Percentiles rank a stretch among this genome's conserved stretches.
Conservation (phyloP, 441 rosid species). For the Daphne laureola region DNA sequence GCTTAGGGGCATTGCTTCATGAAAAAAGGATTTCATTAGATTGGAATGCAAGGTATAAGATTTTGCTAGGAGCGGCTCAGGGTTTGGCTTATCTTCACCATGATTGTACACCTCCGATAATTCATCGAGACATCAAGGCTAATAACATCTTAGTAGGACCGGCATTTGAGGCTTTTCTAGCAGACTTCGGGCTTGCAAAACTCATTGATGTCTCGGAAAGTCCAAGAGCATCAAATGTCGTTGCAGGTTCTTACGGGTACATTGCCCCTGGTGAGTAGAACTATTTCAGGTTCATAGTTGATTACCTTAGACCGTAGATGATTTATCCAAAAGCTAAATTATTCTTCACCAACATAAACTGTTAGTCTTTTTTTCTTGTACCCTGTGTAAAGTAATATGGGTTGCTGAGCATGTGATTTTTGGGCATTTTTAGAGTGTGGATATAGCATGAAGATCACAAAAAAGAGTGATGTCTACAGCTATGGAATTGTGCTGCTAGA, state of each 20-base stretch:
- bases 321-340: too few relatives aligned
- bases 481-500: slow-evolving; percentile 79
- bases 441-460: slow-evolving; percentile 69
- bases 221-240: slow-evolving; percentile 32
- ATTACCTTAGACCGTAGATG: neutral
- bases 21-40: slow-evolving; percentile 40
- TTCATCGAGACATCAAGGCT: slow-evolving; percentile 65
- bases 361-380: too few relatives aligned
- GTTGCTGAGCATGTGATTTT: neutral
- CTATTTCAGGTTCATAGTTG: slow-evolving; percentile 1
- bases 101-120: slow-evolving; percentile 57
- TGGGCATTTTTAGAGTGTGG: slow-evolving; percentile 50
- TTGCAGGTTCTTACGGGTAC: slow-evolving; percentile 74
- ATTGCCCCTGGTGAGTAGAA: slow-evolving; percentile 61
- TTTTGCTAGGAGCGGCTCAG: slow-evolving; percentile 55
- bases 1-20: slow-evolving; percentile 51
- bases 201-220: slow-evolving; percentile 41
- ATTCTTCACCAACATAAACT: too few relatives aligned
- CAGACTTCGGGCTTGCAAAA: slow-evolving; percentile 73
- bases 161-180: slow-evolving; percentile 51
- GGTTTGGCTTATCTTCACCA: slow-evolving; percentile 70
- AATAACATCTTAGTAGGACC: slow-evolving; percentile 64
- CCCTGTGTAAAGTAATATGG: too few relatives aligned
- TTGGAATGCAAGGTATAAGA: slow-evolving; percentile 64
- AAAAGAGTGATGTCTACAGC: slow-evolving; percentile 85